Evolutionary conservation across 495 filamentous ascomycete genomes (phyloP), one percentile per base, ranked within the genome.

Genomic region (Hamigera avellanea): DNA sequence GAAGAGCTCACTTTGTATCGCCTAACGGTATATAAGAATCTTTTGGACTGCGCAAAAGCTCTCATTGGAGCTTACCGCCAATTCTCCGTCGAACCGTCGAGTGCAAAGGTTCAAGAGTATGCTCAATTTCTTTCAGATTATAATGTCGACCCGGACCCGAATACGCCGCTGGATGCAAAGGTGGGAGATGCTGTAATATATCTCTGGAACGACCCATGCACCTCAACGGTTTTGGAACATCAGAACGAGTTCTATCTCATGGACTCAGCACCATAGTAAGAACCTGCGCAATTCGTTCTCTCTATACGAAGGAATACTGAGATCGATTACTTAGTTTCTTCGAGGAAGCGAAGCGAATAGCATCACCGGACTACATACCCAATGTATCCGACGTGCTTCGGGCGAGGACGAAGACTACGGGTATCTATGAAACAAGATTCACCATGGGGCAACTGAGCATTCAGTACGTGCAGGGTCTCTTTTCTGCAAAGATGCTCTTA

Each of bases 221-320:
- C 86, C 52, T 78, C 83, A 32, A 75, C 72, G 41, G 70, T 94
- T 15, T 76, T 98, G 71, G 89, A 95, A 48, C 83, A 86, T 54
- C 83, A 93, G 54, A 93, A 83, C 63, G 91, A 98, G 61, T 98
- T 98, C 52, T 98, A 98, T 53, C 64, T 98, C 44, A 98, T 98
- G 91, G 91, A 98, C 62, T 96, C 91, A 14, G 91, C 91, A 19
- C 89, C 88, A 62, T 98, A 98, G 89, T 96, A 70, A 54, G 86
- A 70, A 25, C 25, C 8, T 14, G 33, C 8, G 23, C 15, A 23
- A n/a, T 27, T 31, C 8, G 13, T n/a, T 26, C 21, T 36, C 21
- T 26, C 10, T 16, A 27, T 13, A 15, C 0, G 13, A 6, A 30
- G 7, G 32, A 16, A 40, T 17, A 45, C 37, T 42, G 54, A 66